Evolutionary conservation across 768 basidiomycete genomes (phyloP).

Genomic region (Leccinum rimulosum): DNA sequence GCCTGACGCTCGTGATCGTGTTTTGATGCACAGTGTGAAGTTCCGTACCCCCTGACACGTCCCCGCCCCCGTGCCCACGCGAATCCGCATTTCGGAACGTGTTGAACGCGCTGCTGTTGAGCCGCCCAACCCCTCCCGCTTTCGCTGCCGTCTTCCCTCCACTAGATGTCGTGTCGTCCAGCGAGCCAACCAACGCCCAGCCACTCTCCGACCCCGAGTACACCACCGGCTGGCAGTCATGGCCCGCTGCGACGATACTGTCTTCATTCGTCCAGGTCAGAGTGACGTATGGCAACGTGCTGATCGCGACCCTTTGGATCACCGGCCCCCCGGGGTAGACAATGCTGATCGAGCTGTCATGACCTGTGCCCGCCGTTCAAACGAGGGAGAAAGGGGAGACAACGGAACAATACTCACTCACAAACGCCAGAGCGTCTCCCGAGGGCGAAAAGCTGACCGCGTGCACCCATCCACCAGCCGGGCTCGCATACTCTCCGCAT

Average conservation of each 20-base stretch:
- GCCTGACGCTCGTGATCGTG: conserved; percentile 88
- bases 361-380: conserved; percentile 52
- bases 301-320: conserved; percentile 70
- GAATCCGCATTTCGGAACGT: conserved; percentile 91
- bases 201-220: conserved; percentile 74
- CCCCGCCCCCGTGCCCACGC: conserved; percentile 46
- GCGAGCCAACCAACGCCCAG: conserved; percentile 77
- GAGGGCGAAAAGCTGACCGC: conserved; percentile 94
- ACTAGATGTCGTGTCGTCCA: conserved; percentile 70
- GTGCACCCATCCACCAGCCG: conserved; percentile 97
- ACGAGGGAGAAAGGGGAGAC: not conserved
- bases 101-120: conserved; percentile 93
- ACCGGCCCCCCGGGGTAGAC: conserved; percentile 85
- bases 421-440: conserved; percentile 91
- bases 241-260: conserved; percentile 85
- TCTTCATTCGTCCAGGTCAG: conserved; percentile 85
- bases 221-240: conserved; percentile 94
- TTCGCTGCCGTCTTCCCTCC: conserved; percentile 41
- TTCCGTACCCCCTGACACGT: conserved; percentile 58
- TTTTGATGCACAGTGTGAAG: conserved; percentile 94
- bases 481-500: conserved; percentile 89
- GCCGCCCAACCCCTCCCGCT: conserved; percentile 56
- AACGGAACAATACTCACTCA: conserved; percentile 58
- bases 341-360: conserved; percentile 91
- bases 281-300: conserved; percentile 79